Conservation (phyloP, 2,329 filamentous ascomycete genomes). For the Drechmeria coniospora region DNA sequence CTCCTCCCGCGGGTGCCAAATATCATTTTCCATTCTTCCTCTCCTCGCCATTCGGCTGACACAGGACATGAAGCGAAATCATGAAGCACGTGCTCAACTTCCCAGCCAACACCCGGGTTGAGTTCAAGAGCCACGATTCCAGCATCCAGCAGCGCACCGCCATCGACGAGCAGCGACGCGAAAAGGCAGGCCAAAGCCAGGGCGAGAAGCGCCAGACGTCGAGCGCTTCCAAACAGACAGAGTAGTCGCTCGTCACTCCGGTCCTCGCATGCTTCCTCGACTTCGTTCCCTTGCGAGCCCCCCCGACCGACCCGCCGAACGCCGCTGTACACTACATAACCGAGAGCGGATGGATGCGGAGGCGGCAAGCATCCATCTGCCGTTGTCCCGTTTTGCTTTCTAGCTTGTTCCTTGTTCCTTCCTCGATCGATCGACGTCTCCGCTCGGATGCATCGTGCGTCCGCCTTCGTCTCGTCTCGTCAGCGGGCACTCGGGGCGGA, state of each 20-base stretch:
- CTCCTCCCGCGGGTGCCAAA: no score
- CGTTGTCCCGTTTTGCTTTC: not conserved
- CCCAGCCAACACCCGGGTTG: constrained; percentile 75
- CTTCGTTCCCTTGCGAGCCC: not conserved
- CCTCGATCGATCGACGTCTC: not conserved
- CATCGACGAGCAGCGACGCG: constrained; percentile 81
- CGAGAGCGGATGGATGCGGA: constrained; percentile 1
- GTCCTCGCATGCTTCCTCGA: not conserved
- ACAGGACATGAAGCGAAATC: constrained; percentile 53
- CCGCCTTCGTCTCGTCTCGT: no score
- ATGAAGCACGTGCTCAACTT: constrained; percentile 83
- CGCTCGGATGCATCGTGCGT: no score
- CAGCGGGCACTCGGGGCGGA: no score
- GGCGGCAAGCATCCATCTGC: not conserved
- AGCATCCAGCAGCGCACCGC: constrained; percentile 85
- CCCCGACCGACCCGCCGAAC: not conserved
- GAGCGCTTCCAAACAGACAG: constrained; percentile 15
- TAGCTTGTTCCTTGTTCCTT: not conserved
- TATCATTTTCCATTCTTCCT: no score
- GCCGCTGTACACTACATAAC: constrained; percentile 2
- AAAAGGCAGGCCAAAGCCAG: constrained; percentile 48
- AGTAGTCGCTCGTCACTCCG: constrained; percentile 11
- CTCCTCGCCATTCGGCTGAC: no score
- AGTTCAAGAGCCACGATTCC: constrained; percentile 93
- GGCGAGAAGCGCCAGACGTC: constrained; percentile 22